These are phyloP conservation scores for Rhodotorula paludigena DNA, from an alignment of 768 basidiomycete genomes.

Conservation along the genomic window DNA sequence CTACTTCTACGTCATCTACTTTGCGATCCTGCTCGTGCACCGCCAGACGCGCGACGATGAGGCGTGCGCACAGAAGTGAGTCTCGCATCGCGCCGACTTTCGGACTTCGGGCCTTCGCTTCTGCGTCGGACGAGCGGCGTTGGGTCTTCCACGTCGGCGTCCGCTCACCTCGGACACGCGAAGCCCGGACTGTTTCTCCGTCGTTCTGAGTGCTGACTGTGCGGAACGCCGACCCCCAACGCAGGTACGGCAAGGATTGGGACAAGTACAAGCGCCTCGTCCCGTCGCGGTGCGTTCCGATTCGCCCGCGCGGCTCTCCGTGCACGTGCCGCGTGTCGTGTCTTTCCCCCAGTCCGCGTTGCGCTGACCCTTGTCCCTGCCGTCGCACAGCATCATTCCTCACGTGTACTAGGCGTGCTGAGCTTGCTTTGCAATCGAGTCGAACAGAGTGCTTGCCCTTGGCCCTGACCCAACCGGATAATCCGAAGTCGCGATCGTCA, in stretches of 20 bases:
- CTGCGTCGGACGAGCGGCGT: too few species aligned
- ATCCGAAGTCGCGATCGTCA: too few species aligned
- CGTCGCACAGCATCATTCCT: slow-evolving; percentile 39
- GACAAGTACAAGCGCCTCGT: slow-evolving; percentile 79
- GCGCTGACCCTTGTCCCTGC: neutral
- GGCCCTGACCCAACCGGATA: too few species aligned
- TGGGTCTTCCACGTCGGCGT: too few species aligned
- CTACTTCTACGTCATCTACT: slow-evolving; percentile 90
- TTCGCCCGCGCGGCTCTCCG: too few species aligned
- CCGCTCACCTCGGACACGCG: too few species aligned
- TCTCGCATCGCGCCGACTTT: slow-evolving; percentile 18
- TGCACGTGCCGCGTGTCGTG: too few species aligned
- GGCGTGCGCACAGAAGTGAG: slow-evolving; percentile 78
- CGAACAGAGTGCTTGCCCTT: too few species aligned
- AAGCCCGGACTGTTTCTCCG: neutral
- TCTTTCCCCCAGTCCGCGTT: neutral
- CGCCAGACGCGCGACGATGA: slow-evolving; percentile 88
- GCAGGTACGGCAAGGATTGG: slow-evolving; percentile 91
- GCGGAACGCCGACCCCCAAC: neutral
- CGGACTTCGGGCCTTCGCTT: too few species aligned
- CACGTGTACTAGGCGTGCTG: slow-evolving; percentile 36
- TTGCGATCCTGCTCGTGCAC: slow-evolving; percentile 80
- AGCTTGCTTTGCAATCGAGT: neutral
- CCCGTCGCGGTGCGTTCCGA: slow-evolving; percentile 54
- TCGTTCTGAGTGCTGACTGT: neutral